Conservation (phyloP, 345 rosid genomes). For the Passiflora organensis region DNA sequence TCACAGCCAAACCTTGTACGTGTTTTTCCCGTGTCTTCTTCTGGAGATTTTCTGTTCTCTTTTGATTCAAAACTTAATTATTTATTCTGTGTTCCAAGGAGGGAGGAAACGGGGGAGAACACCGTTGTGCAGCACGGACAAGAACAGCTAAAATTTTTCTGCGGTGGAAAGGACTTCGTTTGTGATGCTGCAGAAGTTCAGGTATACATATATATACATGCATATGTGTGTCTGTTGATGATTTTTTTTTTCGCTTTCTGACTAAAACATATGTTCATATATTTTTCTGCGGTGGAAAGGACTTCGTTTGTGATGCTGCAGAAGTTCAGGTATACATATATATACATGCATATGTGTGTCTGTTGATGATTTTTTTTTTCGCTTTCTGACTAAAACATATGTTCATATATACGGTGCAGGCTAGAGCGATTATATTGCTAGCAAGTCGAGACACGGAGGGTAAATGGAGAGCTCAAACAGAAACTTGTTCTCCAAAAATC, state of each 20-base stretch:
- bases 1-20: constrained; percentile 10
- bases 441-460: background rate
- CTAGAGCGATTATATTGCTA: background rate
- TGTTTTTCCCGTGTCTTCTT: background rate
- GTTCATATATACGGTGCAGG: background rate
- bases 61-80: background rate
- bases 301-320: constrained; percentile 42
- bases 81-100: constrained; percentile 8
- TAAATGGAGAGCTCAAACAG: background rate
- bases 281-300: constrained; percentile 43
- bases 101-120: constrained; percentile 16
- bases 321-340: constrained; percentile 34
- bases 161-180: constrained; percentile 39
- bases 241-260: too few relatives aligned
- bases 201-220: constrained; percentile 13
- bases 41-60: too few relatives aligned
- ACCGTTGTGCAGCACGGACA: background rate
- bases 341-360: too few relatives aligned
- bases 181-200: constrained; percentile 44
- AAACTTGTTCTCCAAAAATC: background rate
- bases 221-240: too few relatives aligned
- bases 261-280: too few relatives aligned
- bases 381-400: background rate
- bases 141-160: constrained; percentile 44
- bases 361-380: too few relatives aligned